A percentile compares a stretch with the other conserved stretches of the same genome.
phyloP scores from a whole-genome alignment of 768 basidiomycete species.

The Lentinula guzmanii region DNA sequence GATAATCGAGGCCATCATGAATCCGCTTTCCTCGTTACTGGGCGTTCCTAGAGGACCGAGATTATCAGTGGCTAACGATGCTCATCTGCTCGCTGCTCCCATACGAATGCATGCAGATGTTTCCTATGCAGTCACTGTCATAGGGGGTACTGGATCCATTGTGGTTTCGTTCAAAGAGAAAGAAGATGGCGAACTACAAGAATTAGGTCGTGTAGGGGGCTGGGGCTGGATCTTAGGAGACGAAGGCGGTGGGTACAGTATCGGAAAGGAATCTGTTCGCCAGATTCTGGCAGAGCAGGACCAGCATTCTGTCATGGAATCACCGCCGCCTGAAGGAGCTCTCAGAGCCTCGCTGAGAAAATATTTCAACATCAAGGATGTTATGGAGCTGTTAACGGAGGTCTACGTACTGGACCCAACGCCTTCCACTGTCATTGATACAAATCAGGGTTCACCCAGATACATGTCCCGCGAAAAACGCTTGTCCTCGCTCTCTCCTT shows the following conservation, averaged over 20 bases:
- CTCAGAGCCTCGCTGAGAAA: slow-evolving; percentile 45
- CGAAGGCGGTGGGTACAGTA: slow-evolving; percentile 77
- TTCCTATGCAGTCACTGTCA: slow-evolving; percentile 59
- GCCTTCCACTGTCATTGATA: slow-evolving; percentile 16
- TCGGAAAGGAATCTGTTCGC: slow-evolving; percentile 72
- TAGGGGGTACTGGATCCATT: slow-evolving; percentile 80
- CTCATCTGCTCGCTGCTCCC: slow-evolving; percentile 78
- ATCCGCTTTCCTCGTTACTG: slow-evolving; percentile 50
- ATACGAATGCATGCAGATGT: slow-evolving; percentile 56
- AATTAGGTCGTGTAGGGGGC: slow-evolving; percentile 68
- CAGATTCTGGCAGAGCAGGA: slow-evolving; percentile 58
- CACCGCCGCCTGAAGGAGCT: slow-evolving; percentile 22
- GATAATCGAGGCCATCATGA: slow-evolving; percentile 50
- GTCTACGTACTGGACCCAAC: slow-evolving; percentile 59
- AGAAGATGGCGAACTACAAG: slow-evolving; percentile 34
- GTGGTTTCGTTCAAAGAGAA: slow-evolving; percentile 56
- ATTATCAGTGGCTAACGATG: slow-evolving; percentile 73
- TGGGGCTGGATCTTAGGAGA: slow-evolving; percentile 86
- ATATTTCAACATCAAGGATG: slow-evolving; percentile 47
- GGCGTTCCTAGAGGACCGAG: slow-evolving; percentile 47
- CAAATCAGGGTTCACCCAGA: slow-evolving; percentile 19
- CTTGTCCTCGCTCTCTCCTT: slow-evolving; percentile 64
- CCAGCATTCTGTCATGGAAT: slow-evolving; percentile 32
- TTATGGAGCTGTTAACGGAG: slow-evolving; percentile 59
- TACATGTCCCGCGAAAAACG: slow-evolving; percentile 58